phyloP scores from a whole-genome alignment of 768 basidiomycete species.

The Podaxis sp. region DNA sequence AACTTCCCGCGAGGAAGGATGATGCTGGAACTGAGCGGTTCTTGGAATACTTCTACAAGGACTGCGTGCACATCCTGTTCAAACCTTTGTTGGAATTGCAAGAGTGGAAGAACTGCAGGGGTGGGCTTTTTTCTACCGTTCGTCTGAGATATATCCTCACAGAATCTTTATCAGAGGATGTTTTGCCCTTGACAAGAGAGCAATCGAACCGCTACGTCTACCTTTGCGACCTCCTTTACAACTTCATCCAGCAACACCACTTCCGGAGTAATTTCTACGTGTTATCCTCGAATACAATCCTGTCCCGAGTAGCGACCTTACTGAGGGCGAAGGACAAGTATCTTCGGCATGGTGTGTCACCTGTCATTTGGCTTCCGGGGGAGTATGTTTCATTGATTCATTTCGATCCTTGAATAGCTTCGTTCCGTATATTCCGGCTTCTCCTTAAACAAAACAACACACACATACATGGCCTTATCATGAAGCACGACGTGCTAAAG shows the following conservation, averaged over 20 bases:
- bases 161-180: slow-evolving; percentile 34
- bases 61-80: slow-evolving; percentile 72
- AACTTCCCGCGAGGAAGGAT: slow-evolving; percentile 56
- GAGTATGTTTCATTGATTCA: not conserved
- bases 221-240: slow-evolving; percentile 87
- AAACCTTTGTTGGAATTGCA: slow-evolving; percentile 73
- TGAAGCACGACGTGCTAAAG: slow-evolving; percentile 80
- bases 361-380: not conserved
- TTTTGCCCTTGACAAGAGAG: slow-evolving; percentile 61
- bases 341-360: slow-evolving; percentile 75
- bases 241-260: slow-evolving; percentile 82
- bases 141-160: not conserved
- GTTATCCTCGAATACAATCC: slow-evolving; percentile 67
- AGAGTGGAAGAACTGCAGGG: slow-evolving; percentile 46
- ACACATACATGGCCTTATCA: slow-evolving; percentile 68
- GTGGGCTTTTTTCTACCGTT: slow-evolving; percentile 17
- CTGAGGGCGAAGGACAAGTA: slow-evolving; percentile 87
- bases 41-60: slow-evolving; percentile 91
- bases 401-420: slow-evolving; percentile 44
- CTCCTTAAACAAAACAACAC: slow-evolving; percentile 79
- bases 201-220: slow-evolving; percentile 82
- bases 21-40: slow-evolving; percentile 86
- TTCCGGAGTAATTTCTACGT: slow-evolving; percentile 92
- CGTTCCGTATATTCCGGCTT: slow-evolving; percentile 88
- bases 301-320: slow-evolving; percentile 69